These are phyloP conservation scores for Atalantia buxifolia DNA, from an alignment of 345 rosid species.

Conservation along the genomic window DNA sequence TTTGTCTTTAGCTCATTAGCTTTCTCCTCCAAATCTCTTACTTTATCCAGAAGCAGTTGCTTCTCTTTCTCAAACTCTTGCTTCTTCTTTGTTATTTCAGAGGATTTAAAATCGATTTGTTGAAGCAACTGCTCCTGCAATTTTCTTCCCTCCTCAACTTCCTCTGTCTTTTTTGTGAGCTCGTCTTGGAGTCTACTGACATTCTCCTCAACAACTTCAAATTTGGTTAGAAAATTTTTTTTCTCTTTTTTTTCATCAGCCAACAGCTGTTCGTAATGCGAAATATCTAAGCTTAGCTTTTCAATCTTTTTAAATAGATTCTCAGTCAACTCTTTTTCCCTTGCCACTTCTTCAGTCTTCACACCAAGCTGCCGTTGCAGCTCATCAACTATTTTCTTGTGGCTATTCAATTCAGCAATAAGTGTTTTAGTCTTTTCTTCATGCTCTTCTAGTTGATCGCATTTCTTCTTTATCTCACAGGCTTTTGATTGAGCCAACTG, in stretches of 20 bases:
- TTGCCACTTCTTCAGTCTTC: conserved; percentile 29
- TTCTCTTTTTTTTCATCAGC: conserved; percentile 39
- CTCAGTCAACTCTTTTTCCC: conserved; percentile 30
- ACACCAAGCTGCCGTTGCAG: conserved; percentile 38
- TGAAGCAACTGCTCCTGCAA: conserved; percentile 33
- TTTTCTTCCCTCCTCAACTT: conserved; percentile 36
- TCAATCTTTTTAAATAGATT: conserved; percentile 37
- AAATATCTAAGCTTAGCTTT: conserved; percentile 18
- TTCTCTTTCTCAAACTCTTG: conserved; percentile 40
- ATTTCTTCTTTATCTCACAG: conserved; percentile 15
- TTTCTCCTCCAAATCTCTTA: conserved; percentile 41
- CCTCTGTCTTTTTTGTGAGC: conserved; percentile 31
- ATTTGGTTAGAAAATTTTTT: conserved; percentile 25
- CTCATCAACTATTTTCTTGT: conserved; percentile 35
- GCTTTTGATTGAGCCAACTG: conserved; percentile 43
- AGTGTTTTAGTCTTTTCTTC: conserved; percentile 35
- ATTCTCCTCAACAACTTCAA: conserved; percentile 41
- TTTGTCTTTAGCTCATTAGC: conserved; percentile 32
- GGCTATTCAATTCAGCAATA: conserved; percentile 37
- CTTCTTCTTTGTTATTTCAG: conserved; percentile 32
- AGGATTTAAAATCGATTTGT: conserved; percentile 31
- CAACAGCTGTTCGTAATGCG: conserved; percentile 29
- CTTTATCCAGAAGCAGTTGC: conserved; percentile 25
- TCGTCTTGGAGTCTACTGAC: conserved; percentile 38
- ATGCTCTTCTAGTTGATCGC: conserved; percentile 29